A percentile compares a stretch with the other conserved stretches of the same genome.
Conservation (phyloP, 805 yeast genomes). For the Saccharomycopsis microspora region DNA sequence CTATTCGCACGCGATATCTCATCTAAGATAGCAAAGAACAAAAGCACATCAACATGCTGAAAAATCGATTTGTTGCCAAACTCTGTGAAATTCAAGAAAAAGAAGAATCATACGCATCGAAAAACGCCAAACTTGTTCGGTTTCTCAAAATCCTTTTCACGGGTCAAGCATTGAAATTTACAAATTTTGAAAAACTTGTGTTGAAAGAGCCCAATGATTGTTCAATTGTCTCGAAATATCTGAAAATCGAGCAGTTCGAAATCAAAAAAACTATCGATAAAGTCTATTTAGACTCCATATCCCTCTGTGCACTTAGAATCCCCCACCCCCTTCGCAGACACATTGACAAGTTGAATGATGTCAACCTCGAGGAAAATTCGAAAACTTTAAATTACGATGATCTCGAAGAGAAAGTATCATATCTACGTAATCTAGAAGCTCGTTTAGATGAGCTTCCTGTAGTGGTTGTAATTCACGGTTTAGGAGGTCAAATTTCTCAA, state of each 20-base stretch:
- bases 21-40: no score
- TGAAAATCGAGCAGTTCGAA: conserved; percentile 29
- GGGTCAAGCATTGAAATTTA: background rate
- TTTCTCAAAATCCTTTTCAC: conserved; percentile 1
- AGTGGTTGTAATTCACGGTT: conserved; percentile 66
- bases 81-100: conserved; percentile 5
- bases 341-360: background rate
- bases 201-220: conserved; percentile 43
- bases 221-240: conserved; percentile 39
- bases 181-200: conserved; percentile 31
- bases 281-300: conserved; percentile 22
- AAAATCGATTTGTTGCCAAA: conserved; percentile 2
- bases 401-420: conserved; percentile 2
- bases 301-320: conserved; percentile 32
- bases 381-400: conserved; percentile 8
- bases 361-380: conserved; percentile 9
- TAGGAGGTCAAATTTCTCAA: conserved; percentile 85
- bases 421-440: conserved; percentile 11
- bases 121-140: conserved; percentile 3
- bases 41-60: no score
- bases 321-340: conserved; percentile 35
- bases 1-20: no score
- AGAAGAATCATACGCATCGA: conserved; percentile 9
- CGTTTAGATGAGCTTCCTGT: conserved; percentile 40
- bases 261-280: conserved; percentile 16